These are phyloP conservation scores for Setomelanomma holmii DNA, from an alignment of 2,329 filamentous ascomycete species.

Conservation along the genomic window DNA sequence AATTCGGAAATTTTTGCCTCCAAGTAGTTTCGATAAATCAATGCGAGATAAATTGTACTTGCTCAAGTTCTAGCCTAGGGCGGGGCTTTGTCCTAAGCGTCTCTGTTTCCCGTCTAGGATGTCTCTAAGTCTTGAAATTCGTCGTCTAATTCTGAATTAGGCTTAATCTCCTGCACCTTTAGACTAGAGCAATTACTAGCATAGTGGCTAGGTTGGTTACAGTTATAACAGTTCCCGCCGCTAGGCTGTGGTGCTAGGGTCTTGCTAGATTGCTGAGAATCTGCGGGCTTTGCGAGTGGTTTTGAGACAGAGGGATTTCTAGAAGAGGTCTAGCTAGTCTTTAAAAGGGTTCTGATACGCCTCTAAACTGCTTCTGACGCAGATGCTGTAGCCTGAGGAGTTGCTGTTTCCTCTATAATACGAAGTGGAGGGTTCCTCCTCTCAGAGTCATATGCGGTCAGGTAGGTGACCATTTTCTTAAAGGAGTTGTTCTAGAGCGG, in stretches of 20 bases:
- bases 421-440: not conserved
- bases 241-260: not conserved
- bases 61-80: not conserved
- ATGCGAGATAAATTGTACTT: conserved; percentile 1
- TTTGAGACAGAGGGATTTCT: not conserved
- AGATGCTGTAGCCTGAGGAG: not conserved
- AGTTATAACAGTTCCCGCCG: conserved; percentile 1
- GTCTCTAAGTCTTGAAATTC: not conserved
- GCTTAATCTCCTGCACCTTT: not conserved
- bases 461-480: not conserved
- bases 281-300: not conserved
- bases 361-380: not conserved
- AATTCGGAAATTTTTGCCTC: conserved; percentile 1
- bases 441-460: not conserved
- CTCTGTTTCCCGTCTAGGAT: not conserved
- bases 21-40: not conserved
- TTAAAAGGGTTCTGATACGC: not conserved
- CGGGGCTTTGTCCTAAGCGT: conserved; percentile 1
- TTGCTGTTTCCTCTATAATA: not conserved
- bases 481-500: not conserved
- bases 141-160: not conserved
- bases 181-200: not conserved
- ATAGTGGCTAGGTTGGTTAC: not conserved
- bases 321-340: not conserved
- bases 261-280: not conserved